Conservation (phyloP, 208 protist species). For the Crithidia sp. region DNA sequence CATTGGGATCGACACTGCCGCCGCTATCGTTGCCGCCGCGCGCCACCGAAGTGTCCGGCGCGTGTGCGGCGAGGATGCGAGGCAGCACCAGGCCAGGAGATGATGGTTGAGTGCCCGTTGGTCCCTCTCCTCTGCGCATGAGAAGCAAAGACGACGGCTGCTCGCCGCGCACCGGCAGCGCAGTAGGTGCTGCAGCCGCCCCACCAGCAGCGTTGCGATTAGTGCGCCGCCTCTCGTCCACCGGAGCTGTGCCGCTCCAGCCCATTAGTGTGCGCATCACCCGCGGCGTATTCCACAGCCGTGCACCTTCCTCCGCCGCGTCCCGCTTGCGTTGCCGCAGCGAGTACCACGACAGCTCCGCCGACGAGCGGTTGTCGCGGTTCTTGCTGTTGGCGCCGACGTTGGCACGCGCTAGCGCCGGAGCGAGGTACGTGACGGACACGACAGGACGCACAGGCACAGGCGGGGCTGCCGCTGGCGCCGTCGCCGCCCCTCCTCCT, state of each 20-base stretch:
- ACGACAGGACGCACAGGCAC: constrained; percentile 6
- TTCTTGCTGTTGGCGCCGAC: background rate
- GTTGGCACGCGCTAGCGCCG: constrained; percentile 15
- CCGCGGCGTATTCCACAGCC: constrained; percentile 61
- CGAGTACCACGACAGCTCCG: constrained; percentile 48
- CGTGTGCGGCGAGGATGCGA: constrained; percentile 15
- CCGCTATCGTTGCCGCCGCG: background rate
- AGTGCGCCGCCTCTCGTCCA: no score
- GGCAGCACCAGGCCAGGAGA: constrained; percentile 21
- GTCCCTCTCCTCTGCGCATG: no score
- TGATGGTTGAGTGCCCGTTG: no score
- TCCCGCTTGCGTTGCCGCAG: constrained; percentile 43
- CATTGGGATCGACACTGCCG: background rate
- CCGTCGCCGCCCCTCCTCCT: no score
- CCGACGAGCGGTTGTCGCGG: constrained; percentile 1
- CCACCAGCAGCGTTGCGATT: no score
- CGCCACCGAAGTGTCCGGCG: background rate
- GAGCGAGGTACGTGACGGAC: constrained; percentile 25
- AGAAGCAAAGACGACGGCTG: no score
- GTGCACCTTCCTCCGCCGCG: constrained; percentile 40
- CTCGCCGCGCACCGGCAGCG: no score
- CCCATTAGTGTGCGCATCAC: constrained; percentile 84
- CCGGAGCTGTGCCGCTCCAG: constrained; percentile 49
- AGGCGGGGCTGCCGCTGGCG: no score
- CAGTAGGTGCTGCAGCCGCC: no score